Conservation (phyloP, 208 protist species). For the Strigomonas galati region DNA sequence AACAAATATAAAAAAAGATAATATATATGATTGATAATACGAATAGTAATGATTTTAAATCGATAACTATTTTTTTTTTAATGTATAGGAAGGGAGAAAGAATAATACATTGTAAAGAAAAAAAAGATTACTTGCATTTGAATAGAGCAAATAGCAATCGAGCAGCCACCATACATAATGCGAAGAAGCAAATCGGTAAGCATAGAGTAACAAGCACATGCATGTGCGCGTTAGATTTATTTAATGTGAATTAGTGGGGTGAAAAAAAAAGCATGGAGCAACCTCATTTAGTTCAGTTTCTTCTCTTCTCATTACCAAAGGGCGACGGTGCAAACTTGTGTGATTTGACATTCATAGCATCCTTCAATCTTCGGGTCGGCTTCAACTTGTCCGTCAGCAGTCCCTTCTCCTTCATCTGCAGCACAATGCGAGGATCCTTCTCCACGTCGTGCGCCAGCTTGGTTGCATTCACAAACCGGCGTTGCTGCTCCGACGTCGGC, state of each 20-base stretch:
- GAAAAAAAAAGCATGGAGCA: slow-evolving; percentile 1
- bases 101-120: slow-evolving; percentile 23
- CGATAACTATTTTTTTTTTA: slow-evolving; percentile 13
- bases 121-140: slow-evolving; percentile 10
- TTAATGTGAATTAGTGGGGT: not conserved
- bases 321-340: slow-evolving; percentile 28
- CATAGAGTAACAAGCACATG: slow-evolving; percentile 7
- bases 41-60: no score
- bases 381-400: slow-evolving; percentile 42
- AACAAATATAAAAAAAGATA: slow-evolving; percentile 3
- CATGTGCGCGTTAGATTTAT: slow-evolving; percentile 13
- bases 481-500: slow-evolving; percentile 41
- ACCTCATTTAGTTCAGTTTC: not conserved
- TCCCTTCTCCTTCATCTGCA: slow-evolving; percentile 44
- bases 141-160: slow-evolving; percentile 1
- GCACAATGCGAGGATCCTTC: slow-evolving; percentile 43
- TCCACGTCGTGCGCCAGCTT: slow-evolving; percentile 54
- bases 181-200: slow-evolving; percentile 8
- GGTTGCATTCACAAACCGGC: slow-evolving; percentile 48
- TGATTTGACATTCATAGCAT: slow-evolving; percentile 40
- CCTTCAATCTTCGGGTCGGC: slow-evolving; percentile 46
- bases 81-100: slow-evolving; percentile 9
- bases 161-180: not conserved
- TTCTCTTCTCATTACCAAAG: slow-evolving; percentile 15
- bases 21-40: no score